Percentiles rank a stretch among this genome's conserved stretches.
phyloP scores from a whole-genome alignment of 1,139 yeast genomes.

The Yamadazyma taylorii region DNA sequence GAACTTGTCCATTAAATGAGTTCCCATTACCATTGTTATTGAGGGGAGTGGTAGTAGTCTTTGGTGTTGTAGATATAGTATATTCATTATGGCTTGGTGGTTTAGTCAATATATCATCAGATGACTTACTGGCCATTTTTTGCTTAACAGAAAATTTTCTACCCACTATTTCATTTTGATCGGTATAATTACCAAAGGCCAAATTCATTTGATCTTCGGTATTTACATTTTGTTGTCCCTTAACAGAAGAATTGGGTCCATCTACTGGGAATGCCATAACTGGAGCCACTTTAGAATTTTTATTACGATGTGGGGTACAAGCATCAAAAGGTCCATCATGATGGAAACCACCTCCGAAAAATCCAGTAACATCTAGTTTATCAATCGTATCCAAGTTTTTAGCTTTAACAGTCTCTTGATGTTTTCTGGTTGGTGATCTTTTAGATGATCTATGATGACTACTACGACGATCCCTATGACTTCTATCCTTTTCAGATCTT shows the following conservation, averaged over 20 bases:
- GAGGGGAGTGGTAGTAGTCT: too few relatives aligned
- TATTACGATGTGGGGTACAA: slow-evolving; percentile 94
- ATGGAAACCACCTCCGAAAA: slow-evolving; percentile 94
- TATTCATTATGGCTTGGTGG: background rate
- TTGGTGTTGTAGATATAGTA: slow-evolving; percentile 12
- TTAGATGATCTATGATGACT: slow-evolving; percentile 14
- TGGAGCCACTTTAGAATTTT: slow-evolving; percentile 78
- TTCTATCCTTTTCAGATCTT: too few relatives aligned
- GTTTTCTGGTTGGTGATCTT: slow-evolving; percentile 35
- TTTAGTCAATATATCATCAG: slow-evolving; percentile 14
- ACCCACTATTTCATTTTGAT: slow-evolving; percentile 40
- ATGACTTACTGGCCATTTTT: slow-evolving; percentile 12
- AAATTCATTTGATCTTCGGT: slow-evolving; percentile 59
- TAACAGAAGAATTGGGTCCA: slow-evolving; percentile 88
- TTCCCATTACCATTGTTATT: slow-evolving; percentile 18
- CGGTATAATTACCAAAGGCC: slow-evolving; percentile 56
- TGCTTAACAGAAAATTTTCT: slow-evolving; percentile 20
- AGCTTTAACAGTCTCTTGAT: slow-evolving; percentile 45
- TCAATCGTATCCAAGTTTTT: slow-evolving; percentile 88
- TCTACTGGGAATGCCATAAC: slow-evolving; percentile 93
- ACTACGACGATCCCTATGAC: slow-evolving; percentile 12
- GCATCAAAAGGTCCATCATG: slow-evolving; percentile 99
- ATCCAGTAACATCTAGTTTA: slow-evolving; percentile 90
- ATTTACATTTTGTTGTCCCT: slow-evolving; percentile 52
- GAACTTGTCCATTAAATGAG: background rate